Percentiles rank a stretch among this genome's conserved stretches.
Conservation (phyloP, 2,329 filamentous ascomycete genomes). For the Triangularia setosa region DNA sequence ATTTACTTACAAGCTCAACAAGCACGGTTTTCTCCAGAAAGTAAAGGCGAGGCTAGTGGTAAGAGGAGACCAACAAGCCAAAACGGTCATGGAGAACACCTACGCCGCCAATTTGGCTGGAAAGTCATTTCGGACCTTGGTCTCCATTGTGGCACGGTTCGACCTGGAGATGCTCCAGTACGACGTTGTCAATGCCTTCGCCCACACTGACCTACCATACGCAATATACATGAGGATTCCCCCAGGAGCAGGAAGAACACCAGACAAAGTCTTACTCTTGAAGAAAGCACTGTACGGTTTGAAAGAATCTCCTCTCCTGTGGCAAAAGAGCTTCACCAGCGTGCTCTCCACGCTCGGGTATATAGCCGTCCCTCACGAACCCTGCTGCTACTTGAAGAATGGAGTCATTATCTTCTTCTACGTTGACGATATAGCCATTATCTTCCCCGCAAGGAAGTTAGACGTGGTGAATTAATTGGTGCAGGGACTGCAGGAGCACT, state of each 20-base stretch:
- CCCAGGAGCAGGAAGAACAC: not conserved
- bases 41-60: not conserved
- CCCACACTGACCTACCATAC: not conserved
- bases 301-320: conserved; percentile 15
- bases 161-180: not conserved
- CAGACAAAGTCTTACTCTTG: not conserved
- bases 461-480: not conserved
- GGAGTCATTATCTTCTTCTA: conserved; percentile 21
- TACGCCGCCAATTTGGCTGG: not conserved
- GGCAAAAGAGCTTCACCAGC: conserved; percentile 17
- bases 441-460: conserved; percentile 3
- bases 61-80: not conserved
- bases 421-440: conserved; percentile 22
- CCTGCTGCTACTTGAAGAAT: conserved; percentile 11
- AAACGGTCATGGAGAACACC: not conserved
- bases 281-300: conserved; percentile 1
- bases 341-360: conserved; percentile 5
- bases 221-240: not conserved
- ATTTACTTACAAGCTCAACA: not conserved
- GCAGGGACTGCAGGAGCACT: conserved; percentile 1
- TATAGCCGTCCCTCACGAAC: conserved; percentile 7
- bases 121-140: not conserved
- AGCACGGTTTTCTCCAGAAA: not conserved
- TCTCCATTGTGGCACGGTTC: not conserved
- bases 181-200: not conserved